phyloP scores from a whole-genome alignment of 2,329 filamentous ascomycete species.

The Ascosphaera apis region DNA sequence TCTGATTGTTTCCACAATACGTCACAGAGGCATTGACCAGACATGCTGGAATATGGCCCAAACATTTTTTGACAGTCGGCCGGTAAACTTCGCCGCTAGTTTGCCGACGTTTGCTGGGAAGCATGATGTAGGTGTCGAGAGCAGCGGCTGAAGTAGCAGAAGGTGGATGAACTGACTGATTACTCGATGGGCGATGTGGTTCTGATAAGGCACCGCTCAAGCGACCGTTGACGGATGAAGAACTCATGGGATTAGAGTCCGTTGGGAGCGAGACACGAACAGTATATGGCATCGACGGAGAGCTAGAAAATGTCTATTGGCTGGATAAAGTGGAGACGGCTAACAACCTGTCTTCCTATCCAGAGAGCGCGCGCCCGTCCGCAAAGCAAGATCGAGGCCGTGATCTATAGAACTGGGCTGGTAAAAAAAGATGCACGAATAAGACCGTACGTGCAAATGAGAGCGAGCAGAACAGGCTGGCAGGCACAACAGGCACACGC shows the following conservation, averaged over 20 bases:
- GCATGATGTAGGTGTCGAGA: conserved; percentile 72
- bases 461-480: no score
- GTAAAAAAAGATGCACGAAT: no score
- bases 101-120: conserved; percentile 46
- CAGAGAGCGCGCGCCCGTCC: conserved; percentile 18
- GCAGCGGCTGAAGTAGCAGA: conserved; percentile 22
- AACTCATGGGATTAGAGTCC: neutral
- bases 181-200: conserved; percentile 10
- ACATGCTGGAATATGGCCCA: conserved; percentile 69
- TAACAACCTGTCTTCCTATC: neutral
- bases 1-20: conserved; percentile 93
- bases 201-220: conserved; percentile 3
- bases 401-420: neutral
- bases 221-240: neutral
- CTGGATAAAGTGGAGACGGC: conserved; percentile 1
- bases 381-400: conserved; percentile 7
- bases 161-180: conserved; percentile 6
- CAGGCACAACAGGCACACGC: no score
- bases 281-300: neutral
- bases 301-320: neutral
- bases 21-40: conserved; percentile 96
- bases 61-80: conserved; percentile 57
- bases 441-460: no score
- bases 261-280: neutral
- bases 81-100: conserved; percentile 51